Evolutionary conservation across 768 basidiomycete genomes (phyloP).

Genomic region (Tubosaeta sp.): DNA sequence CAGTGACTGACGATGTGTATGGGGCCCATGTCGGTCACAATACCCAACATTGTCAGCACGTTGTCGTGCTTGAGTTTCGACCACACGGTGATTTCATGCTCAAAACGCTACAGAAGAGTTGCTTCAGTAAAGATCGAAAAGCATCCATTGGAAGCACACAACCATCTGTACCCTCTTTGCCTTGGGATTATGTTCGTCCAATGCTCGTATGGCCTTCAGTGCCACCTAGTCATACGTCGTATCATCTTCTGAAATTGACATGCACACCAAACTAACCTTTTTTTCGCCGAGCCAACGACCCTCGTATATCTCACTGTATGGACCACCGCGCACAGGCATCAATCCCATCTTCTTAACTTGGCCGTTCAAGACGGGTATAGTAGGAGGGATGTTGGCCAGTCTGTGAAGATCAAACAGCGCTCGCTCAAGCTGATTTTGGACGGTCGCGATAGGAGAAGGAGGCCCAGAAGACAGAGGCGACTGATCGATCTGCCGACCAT

Average conservation of each 20-base stretch:
- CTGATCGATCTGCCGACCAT: slow-evolving; percentile 17
- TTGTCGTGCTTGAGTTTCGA: slow-evolving; percentile 47
- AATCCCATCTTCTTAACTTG: slow-evolving; percentile 40
- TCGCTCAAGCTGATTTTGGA: slow-evolving; percentile 39
- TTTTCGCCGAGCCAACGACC: slow-evolving; percentile 54
- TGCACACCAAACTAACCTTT: slow-evolving; percentile 33
- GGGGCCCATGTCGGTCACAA: slow-evolving; percentile 50
- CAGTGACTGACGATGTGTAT: slow-evolving; percentile 42
- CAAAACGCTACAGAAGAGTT: slow-evolving; percentile 41
- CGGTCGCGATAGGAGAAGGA: slow-evolving; percentile 22
- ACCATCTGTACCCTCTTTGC: slow-evolving; percentile 38
- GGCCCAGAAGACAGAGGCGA: slow-evolving; percentile 20
- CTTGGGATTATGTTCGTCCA: slow-evolving; percentile 41
- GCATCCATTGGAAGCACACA: not conserved
- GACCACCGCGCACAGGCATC: slow-evolving; percentile 45
- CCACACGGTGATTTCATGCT: slow-evolving; percentile 55
- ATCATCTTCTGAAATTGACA: not conserved
- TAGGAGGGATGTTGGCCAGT: slow-evolving; percentile 50
- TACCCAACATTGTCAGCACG: slow-evolving; percentile 46
- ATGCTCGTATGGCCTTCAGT: slow-evolving; percentile 48
- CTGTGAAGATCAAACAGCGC: slow-evolving; percentile 46
- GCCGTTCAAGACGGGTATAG: slow-evolving; percentile 48
- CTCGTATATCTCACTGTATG: slow-evolving; percentile 51
- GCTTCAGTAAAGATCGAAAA: not conserved
- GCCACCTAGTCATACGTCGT: slow-evolving; percentile 41